phyloP scores from a whole-genome alignment of 805 yeast species.

The Saccharomycopsis capsularis region DNA sequence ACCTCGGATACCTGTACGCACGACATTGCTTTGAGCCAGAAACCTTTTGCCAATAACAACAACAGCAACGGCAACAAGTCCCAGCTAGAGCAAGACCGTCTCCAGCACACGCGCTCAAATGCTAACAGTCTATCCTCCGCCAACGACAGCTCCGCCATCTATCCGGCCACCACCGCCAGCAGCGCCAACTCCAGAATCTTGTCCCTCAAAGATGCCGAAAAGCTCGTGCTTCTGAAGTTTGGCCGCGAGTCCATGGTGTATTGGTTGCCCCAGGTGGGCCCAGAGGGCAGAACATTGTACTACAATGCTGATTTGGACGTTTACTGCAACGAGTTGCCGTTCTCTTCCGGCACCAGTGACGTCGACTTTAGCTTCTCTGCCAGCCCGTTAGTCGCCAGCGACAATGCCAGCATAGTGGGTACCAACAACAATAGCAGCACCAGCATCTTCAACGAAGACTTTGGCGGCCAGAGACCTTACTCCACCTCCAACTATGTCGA shows the following conservation, averaged over 20 bases:
- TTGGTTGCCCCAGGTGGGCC: constrained; percentile 60
- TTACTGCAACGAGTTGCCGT: constrained; percentile 53
- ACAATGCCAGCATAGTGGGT: background rate
- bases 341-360: constrained; percentile 22
- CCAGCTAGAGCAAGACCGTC: too few relatives aligned
- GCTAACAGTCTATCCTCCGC: background rate
- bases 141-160: background rate
- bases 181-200: constrained; percentile 11
- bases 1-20: background rate
- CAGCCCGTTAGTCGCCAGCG: background rate
- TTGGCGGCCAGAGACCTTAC: background rate
- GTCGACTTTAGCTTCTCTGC: background rate
- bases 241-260: constrained; percentile 6
- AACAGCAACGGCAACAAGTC: background rate
- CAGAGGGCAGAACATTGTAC: constrained; percentile 48
- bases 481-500: background rate
- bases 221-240: background rate
- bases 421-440: background rate
- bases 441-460: background rate
- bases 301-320: constrained; percentile 55
- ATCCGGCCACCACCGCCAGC: background rate
- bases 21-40: background rate
- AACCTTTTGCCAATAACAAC: background rate
- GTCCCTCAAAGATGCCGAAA: constrained; percentile 15
- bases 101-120: background rate